Base-by-base conservation (phyloP, 106 monocot genomes). In the Dendrobium chrysotoxum region DNA sequence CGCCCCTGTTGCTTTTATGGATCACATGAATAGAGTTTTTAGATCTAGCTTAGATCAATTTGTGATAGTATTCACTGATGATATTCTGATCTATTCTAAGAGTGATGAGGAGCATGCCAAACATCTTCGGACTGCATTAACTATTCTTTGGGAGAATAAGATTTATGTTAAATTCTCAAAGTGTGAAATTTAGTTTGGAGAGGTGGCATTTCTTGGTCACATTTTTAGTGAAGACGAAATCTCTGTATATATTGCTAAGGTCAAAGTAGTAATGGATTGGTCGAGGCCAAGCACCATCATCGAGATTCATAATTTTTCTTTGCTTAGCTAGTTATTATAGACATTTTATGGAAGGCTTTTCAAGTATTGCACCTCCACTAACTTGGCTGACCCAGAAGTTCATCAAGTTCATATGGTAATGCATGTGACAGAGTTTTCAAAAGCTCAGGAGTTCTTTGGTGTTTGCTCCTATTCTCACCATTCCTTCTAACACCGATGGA, bases 131-230 rank as follows among this genome's bases (percentile, higher is more conserved):
- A n/a, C n/a, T n/a, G 4, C 30, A 23, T 42, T 42, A 42, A 42
- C 7, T 42, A 55, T 26, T 18, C 30, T 78, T 15, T 1, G 35
- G 64, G 20, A 67, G 26, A 67, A 67, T 26, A 67, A 67, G 9
- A 4, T 67, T 7, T 28, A 67, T 67, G 66, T 26, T 5, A 67
- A 65, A 26, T n/a, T 45, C 4, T 45, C 11, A 4, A 66, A 46
- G 21, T 79, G 44, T 68, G 67, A 79, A 58, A 68, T 79, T 79
- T 79, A 66, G 67, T 11, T 68, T 0, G 2, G 16, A 30, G 23
- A 2, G 0, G 79, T 67, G n/a, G 25, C n/a, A 3, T 42, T 79
- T 31, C 2, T 44, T 1, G 40, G 45, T 1, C 65, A 79, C 66
- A 40, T 67, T 7, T 13, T 66, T 3, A n/a, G 25, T 25, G 23